These are phyloP conservation scores for Gentiana macrophylla DNA, from an alignment of 257 asterid genomes.

Conservation along the genomic window DNA sequence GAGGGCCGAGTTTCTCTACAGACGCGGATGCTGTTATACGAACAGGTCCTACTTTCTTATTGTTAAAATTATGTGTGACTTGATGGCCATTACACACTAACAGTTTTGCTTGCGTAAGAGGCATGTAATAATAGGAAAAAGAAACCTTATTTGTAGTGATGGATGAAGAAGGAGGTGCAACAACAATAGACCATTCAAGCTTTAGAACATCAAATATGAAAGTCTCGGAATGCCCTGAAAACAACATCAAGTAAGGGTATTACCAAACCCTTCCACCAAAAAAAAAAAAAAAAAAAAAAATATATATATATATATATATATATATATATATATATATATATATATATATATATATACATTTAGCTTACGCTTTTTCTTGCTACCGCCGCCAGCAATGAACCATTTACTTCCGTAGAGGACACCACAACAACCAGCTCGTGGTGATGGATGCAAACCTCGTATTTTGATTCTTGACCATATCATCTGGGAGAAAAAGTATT, in stretches of 20 bases:
- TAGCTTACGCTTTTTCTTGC: constrained; percentile 81
- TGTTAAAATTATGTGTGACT: not conserved
- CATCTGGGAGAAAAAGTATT: constrained; percentile 47
- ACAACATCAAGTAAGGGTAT: not conserved
- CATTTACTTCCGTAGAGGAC: constrained; percentile 91
- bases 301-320: no score
- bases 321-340: not conserved
- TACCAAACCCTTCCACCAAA: no score
- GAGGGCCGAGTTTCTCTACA: no score
- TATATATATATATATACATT: not conserved
- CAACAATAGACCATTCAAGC: constrained; percentile 84
- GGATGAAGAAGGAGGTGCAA: constrained; percentile 72
- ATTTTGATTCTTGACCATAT: constrained; percentile 83
- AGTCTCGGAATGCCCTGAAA: constrained; percentile 82
- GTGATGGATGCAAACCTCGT: constrained; percentile 91
- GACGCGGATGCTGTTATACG: no score
- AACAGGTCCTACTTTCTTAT: not conserved
- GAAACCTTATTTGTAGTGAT: constrained; percentile 78
- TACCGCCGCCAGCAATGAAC: constrained; percentile 97
- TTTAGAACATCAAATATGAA: constrained; percentile 73
- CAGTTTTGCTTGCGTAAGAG: not conserved
- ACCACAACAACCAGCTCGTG: constrained; percentile 97
- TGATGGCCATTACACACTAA: not conserved
- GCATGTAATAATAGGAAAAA: constrained; percentile 9
- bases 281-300: no score